Evolutionary conservation across 176 grass and related monocot genomes (phyloP).

Genomic region (Carex scoparia): DNA sequence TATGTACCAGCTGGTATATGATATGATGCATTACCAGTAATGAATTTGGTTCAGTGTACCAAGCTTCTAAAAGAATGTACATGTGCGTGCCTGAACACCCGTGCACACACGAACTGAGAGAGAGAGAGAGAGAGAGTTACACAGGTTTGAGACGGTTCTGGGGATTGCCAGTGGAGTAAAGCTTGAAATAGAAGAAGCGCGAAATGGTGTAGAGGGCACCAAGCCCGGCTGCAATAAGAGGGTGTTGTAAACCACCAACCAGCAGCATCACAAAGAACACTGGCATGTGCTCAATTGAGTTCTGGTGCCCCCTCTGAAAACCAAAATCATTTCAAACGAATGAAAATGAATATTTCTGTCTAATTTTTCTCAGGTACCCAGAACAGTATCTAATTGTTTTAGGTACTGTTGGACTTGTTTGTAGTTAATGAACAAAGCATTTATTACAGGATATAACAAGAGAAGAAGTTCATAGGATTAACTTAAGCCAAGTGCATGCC

Average conservation of each 20-base stretch:
- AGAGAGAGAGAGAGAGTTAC: slow-evolving; percentile 31
- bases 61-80: background rate
- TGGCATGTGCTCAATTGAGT: slow-evolving; percentile 94
- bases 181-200: slow-evolving; percentile 98
- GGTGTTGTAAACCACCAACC: slow-evolving; percentile 70
- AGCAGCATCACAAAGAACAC: slow-evolving; percentile 78
- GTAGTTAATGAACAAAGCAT: background rate
- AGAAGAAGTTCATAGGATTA: background rate
- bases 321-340: background rate
- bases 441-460: background rate
- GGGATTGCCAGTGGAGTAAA: slow-evolving; percentile 75
- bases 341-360: background rate
- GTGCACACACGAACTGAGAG: background rate
- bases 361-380: background rate
- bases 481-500: background rate
- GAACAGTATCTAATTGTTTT: background rate
- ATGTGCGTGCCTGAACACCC: background rate
- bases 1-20: background rate
- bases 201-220: slow-evolving; percentile 58
- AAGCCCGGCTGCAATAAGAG: slow-evolving; percentile 50
- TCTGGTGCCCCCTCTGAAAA: slow-evolving; percentile 93
- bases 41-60: background rate
- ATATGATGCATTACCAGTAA: background rate
- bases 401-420: background rate
- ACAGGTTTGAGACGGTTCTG: slow-evolving; percentile 86